Percentiles rank a stretch among this genome's conserved stretches.
phyloP scores from a whole-genome alignment of 2,329 filamentous ascomycete species.

The Sclerotinia nivalis region DNA sequence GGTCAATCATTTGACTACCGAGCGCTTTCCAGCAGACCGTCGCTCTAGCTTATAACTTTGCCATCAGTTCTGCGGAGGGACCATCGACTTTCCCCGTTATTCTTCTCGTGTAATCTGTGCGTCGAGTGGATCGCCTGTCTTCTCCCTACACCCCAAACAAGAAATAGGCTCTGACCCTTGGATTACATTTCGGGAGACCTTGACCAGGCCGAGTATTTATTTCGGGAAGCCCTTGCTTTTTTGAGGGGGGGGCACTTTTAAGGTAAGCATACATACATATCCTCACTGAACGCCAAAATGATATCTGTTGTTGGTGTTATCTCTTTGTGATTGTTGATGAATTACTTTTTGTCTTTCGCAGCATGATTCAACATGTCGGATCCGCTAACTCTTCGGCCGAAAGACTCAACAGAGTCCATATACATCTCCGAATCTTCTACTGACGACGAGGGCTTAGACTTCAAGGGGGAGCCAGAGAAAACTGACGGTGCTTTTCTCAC shows the following conservation, averaged over 20 bases:
- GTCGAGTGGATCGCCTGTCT: slow-evolving; percentile 22
- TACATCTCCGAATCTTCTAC: slow-evolving; percentile 32
- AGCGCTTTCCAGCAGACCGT: background rate
- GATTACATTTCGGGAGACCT: slow-evolving; percentile 23
- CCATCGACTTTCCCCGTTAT: slow-evolving; percentile 18
- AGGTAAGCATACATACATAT: slow-evolving; percentile 22
- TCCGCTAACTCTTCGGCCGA: slow-evolving; percentile 38
- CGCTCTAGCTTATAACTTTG: slow-evolving; percentile 15
- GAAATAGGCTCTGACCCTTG: slow-evolving; percentile 14
- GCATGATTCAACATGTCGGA: slow-evolving; percentile 40
- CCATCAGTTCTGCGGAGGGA: slow-evolving; percentile 8
- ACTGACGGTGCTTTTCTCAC: slow-evolving; percentile 35
- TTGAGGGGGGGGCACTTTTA: slow-evolving; percentile 14
- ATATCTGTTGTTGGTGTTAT: slow-evolving; percentile 24
- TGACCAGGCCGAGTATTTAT: slow-evolving; percentile 27
- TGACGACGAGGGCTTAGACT: slow-evolving; percentile 31
- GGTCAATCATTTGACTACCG: slow-evolving; percentile 14
- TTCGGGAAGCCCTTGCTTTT: slow-evolving; percentile 25
- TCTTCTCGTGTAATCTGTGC: slow-evolving; percentile 22
- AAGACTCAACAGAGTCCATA: slow-evolving; percentile 37
- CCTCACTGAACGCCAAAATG: slow-evolving; percentile 25
- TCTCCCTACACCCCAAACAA: slow-evolving; percentile 24
- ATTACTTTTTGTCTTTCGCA: slow-evolving; percentile 25
- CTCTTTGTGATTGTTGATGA: slow-evolving; percentile 22
- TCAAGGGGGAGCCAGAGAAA: slow-evolving; percentile 21